Evolutionary conservation across 2,329 filamentous ascomycete species (phyloP).

Genomic region (Orbilia quercus): DNA sequence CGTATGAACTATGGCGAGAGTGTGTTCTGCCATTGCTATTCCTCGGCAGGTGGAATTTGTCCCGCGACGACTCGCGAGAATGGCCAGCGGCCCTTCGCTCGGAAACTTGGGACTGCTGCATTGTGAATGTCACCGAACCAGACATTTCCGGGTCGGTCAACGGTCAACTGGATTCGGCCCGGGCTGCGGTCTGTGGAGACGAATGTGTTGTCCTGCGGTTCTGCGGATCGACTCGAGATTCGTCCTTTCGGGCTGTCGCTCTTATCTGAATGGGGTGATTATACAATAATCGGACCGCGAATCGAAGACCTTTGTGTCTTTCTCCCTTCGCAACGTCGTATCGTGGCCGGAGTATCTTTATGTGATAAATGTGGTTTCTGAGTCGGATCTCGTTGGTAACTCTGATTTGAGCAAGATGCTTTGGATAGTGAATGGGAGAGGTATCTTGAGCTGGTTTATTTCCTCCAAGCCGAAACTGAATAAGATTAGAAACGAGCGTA

Average conservation of each 20-base stretch:
- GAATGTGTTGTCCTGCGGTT: slow-evolving; percentile 16
- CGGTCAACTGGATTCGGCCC: neutral
- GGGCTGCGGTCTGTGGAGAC: neutral
- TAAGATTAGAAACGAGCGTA: slow-evolving; percentile 4
- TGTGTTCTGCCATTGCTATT: slow-evolving; percentile 30
- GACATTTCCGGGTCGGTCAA: slow-evolving; percentile 21
- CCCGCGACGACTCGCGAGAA: slow-evolving; percentile 46
- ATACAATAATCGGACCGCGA: neutral
- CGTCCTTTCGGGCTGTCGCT: slow-evolving; percentile 10
- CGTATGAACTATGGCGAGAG: slow-evolving; percentile 50
- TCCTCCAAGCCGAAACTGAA: neutral
- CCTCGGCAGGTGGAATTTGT: slow-evolving; percentile 30
- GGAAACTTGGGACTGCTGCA: slow-evolving; percentile 44
- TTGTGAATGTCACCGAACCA: slow-evolving; percentile 47
- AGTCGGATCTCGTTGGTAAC: slow-evolving; percentile 46
- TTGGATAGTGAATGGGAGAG: slow-evolving; percentile 2
- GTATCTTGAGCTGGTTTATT: slow-evolving; percentile 49
- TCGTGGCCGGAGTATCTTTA: slow-evolving; percentile 3
- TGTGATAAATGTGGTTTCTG: slow-evolving; percentile 27
- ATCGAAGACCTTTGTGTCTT: neutral
- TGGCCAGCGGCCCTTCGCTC: slow-evolving; percentile 37
- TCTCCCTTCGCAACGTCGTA: slow-evolving; percentile 3
- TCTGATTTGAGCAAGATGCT: slow-evolving; percentile 29
- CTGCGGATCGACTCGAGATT: neutral
- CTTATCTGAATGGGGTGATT: slow-evolving; percentile 6